A percentile compares a stretch with the other conserved stretches of the same genome.
phyloP scores from a whole-genome alignment of 1,284 basidiomycete species.

The Wallemia ichthyophaga region DNA sequence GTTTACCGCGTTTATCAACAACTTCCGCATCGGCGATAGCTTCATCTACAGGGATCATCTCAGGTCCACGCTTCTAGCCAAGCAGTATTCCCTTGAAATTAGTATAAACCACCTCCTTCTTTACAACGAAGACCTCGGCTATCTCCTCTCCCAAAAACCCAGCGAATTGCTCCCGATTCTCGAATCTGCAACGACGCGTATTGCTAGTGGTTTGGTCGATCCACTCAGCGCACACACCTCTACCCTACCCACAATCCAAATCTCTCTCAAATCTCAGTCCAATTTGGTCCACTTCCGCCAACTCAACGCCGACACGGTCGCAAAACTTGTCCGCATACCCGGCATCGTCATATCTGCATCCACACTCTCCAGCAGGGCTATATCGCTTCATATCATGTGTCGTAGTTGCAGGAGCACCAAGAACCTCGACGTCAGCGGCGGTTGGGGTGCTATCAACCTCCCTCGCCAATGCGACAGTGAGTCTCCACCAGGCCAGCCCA shows the following conservation, averaged over 20 bases:
- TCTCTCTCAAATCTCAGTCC: constrained; percentile 58
- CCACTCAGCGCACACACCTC: not conserved
- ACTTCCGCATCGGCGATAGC: constrained; percentile 58
- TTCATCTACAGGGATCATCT: constrained; percentile 85
- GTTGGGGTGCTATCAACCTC: constrained; percentile 59
- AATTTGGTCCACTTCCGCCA: constrained; percentile 86
- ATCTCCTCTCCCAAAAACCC: constrained; percentile 62
- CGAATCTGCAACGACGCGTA: constrained; percentile 8
- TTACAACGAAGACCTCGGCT: constrained; percentile 78
- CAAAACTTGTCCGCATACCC: constrained; percentile 80
- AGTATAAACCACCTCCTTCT: constrained; percentile 67
- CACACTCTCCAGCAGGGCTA: constrained; percentile 70
- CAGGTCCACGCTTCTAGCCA: constrained; percentile 59
- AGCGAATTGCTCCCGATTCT: constrained; percentile 71
- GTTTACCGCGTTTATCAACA: constrained; percentile 52
- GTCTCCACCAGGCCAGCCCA: constrained; percentile 40
- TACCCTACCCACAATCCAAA: constrained; percentile 36
- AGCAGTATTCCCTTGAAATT: constrained; percentile 72
- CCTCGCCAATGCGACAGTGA: constrained; percentile 58
- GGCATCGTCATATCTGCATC: constrained; percentile 97
- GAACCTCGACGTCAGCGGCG: constrained; percentile 44
- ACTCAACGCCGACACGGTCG: constrained; percentile 75
- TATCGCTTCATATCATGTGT: constrained; percentile 72
- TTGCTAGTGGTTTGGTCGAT: not conserved
- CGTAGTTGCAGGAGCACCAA: constrained; percentile 65